phyloP scores from a whole-genome alignment of 805 yeast genomes.

The Wickerhamiella galacta region DNA sequence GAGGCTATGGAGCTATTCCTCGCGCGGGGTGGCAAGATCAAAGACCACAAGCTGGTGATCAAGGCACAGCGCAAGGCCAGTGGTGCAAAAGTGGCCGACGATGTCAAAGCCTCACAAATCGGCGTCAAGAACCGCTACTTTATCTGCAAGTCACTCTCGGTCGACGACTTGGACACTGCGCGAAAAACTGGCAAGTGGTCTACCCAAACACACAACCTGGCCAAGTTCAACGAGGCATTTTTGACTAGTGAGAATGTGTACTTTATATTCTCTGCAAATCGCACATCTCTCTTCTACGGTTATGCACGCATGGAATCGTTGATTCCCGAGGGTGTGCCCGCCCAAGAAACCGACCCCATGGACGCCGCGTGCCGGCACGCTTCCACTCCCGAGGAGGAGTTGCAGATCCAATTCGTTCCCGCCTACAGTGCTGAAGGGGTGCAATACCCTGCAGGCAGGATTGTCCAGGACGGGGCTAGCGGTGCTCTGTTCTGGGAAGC shows the following conservation, averaged over 20 bases:
- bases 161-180: constrained; percentile 24
- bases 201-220: constrained; percentile 26
- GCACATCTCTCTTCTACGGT: constrained; percentile 26
- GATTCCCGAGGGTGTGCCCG: constrained; percentile 10
- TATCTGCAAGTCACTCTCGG: constrained; percentile 26
- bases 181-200: constrained; percentile 23
- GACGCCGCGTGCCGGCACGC: background rate
- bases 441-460: constrained; percentile 20
- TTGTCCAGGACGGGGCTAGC: constrained; percentile 22
- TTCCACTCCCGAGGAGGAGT: constrained; percentile 1
- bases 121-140: constrained; percentile 20
- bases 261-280: constrained; percentile 26
- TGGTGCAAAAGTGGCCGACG: background rate
- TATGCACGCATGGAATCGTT: constrained; percentile 24
- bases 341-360: background rate
- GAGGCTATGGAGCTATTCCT: constrained; percentile 18
- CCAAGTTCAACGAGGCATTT: constrained; percentile 24
- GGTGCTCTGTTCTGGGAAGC: constrained; percentile 27
- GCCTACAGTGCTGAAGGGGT: constrained; percentile 6
- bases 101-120: constrained; percentile 1
- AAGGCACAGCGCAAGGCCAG: constrained; percentile 10
- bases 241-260: constrained; percentile 21
- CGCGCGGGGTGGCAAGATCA: constrained; percentile 17
- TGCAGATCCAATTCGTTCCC: background rate
- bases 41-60: constrained; percentile 22